These are phyloP conservation scores for Talaromyces sp. DNA, from an alignment of 2,329 filamentous ascomycete species.

Conservation along the genomic window DNA sequence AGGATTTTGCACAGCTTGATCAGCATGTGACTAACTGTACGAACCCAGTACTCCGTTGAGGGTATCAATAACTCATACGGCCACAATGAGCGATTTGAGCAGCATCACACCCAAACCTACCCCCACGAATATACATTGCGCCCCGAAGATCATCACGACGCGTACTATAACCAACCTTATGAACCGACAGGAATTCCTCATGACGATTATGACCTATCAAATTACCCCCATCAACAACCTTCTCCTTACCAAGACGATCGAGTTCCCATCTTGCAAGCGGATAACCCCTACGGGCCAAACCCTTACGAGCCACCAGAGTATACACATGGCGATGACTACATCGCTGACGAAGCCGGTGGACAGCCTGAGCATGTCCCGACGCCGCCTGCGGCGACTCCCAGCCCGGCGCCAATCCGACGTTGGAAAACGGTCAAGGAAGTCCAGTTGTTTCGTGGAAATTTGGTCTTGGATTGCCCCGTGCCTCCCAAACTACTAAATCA, in stretches of 20 bases:
- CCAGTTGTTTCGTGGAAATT: conserved; percentile 91
- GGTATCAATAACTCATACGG: conserved; percentile 61
- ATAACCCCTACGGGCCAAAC: conserved; percentile 59
- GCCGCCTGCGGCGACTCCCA: conserved; percentile 37
- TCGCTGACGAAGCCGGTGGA: conserved; percentile 33
- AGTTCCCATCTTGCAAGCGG: conserved; percentile 68
- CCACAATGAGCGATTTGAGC: conserved; percentile 57
- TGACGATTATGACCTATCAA: conserved; percentile 52
- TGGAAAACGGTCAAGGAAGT: conserved; percentile 99
- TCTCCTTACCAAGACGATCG: conserved; percentile 63
- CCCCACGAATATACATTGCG: conserved; percentile 66
- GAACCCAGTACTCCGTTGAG: conserved; percentile 61
- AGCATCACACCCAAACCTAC: conserved; percentile 32
- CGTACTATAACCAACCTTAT: conserved; percentile 80
- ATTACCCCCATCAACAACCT: conserved; percentile 48
- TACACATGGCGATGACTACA: conserved; percentile 34
- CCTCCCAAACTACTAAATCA: conserved; percentile 83
- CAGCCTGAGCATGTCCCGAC: conserved; percentile 1
- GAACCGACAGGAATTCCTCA: conserved; percentile 56
- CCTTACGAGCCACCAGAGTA: conserved; percentile 57
- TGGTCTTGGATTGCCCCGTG: conserved; percentile 94
- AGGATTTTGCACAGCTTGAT: background rate
- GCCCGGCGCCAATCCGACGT: conserved; percentile 64
- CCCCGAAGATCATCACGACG: conserved; percentile 80
- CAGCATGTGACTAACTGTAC: background rate